Percentiles rank a stretch among this genome's conserved stretches.
These are phyloP conservation scores for Auricularia sp. DNA, from an alignment of 768 basidiomycete genomes.

Conservation along the genomic window DNA sequence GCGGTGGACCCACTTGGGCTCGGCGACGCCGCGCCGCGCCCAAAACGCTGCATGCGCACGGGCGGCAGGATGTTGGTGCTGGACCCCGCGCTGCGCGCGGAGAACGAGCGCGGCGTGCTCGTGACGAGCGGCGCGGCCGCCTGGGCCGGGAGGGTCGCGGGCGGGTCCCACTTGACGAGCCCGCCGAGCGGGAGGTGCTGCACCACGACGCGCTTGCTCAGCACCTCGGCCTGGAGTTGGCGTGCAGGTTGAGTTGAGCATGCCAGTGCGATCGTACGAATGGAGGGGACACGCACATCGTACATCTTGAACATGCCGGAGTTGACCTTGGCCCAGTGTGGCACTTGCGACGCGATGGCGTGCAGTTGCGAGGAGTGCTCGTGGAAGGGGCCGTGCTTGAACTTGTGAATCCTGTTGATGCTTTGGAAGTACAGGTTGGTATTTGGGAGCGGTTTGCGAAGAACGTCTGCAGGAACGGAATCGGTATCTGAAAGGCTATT, in stretches of 20 bases:
- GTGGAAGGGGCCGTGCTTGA: constrained; percentile 82
- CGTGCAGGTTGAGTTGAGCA: no score
- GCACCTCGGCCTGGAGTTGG: constrained; percentile 63
- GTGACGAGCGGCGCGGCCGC: neutral
- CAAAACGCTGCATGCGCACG: neutral
- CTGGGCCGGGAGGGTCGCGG: neutral
- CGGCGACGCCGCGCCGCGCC: neutral
- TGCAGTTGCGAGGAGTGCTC: constrained; percentile 88
- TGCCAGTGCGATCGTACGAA: neutral
- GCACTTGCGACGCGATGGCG: constrained; percentile 78
- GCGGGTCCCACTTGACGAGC: constrained; percentile 53
- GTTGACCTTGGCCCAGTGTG: constrained; percentile 87
- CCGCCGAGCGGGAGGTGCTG: constrained; percentile 88
- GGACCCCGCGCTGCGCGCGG: neutral
- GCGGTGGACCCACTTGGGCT: neutral
- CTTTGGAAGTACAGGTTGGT: constrained; percentile 77
- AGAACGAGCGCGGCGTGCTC: neutral
- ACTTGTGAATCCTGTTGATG: constrained; percentile 66
- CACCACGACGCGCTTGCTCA: constrained; percentile 91
- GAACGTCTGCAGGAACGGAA: constrained; percentile 55
- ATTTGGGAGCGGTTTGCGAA: constrained; percentile 45
- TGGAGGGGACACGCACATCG: constrained; percentile 40
- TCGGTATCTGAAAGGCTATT: constrained; percentile 33
- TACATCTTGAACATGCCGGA: constrained; percentile 94
- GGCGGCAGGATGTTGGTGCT: neutral